Evolutionary conservation across 2,329 filamentous ascomycete genomes (phyloP), one percentile per base, ranked within the genome.

Genomic region (Cyanodermella asteris): DNA sequence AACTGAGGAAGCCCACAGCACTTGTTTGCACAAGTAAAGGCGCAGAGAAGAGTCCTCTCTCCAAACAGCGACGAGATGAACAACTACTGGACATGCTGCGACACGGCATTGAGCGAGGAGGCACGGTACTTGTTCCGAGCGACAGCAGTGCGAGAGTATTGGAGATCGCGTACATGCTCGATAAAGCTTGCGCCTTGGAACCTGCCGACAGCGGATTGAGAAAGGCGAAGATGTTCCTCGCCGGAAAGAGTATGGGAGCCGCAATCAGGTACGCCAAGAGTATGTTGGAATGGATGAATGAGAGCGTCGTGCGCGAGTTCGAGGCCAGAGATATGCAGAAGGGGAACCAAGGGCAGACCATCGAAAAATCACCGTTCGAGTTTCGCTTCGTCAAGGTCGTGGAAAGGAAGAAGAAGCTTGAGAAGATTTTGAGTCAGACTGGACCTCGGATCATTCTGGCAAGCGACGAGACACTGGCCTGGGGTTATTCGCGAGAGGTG

Each of bases 281-380:
- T 45, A 91, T 97, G 77, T 57, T 97, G 16, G 87, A 97, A 43
- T 97, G 87, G 87, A 94, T 97, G 82, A 82, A 94, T 42, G 82
- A 93, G 41, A 73, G 71, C 29, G 90, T 97, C 30, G 74, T 91
- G 20, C 71, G 81, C 27, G 84, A 94, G 39, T 90, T 91, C 32
- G 82, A 91, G 44, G 69, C 72, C 10, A 38, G 43, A 23, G 29
- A 46, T 35, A 38, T 38, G 4, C 38, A 40, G 15, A 31, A 36
- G 8, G 44, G 44, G 20, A 46, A 55, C 11, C 46, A 50, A 24
- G 39, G 40, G 10, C 32, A 35, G 9, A 23, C 30, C 20, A 16
- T 41, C 5, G 36, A 36, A 4, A 56, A 53, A 40, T 42, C 42
- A 18, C 82, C 87, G 0, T 91, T 97, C 34, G 81, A 91, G 36